Evolutionary conservation across 2,329 filamentous ascomycete genomes (phyloP), one percentile per base, ranked within the genome.

Genomic region (Neurospora crassa): DNA sequence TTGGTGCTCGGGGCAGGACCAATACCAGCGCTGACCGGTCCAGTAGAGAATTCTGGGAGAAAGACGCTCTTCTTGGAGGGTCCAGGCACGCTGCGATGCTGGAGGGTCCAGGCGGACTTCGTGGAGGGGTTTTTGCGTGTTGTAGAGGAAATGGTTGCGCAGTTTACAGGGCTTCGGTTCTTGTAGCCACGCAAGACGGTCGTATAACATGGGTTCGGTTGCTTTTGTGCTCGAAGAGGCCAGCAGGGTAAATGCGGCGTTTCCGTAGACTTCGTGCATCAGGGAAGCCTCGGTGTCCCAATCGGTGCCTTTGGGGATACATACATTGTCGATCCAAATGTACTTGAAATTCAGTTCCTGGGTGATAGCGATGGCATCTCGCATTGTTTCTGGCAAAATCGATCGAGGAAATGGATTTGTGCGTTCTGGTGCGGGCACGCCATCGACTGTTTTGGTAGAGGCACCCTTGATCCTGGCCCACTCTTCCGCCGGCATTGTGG

Each of bases 241-340:
- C 11, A 74, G 74, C 5, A 77, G 72, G 11, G 76, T 77, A 67
- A 77, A 76, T 37, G 71, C 74, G 24, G 76, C 75, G 40, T 77
- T 77, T 10, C 76, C 76, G 41, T 77, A 77, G 2, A 77, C 76
- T 67, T 77, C 75, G 42, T 77, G 75, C 76, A 77, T 77, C 20
- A 72, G 29, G 5, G 72, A 72, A 5, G 76, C 76, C 67, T 77
- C 76, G 10, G 70, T 73, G 45, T 77, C 75, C 76, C 76, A 77
- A 72, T 77, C 72, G 24, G 75, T 77, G 18, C 76, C 76, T 40
- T 77, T 76, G 43, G 76, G 76, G 2, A 77, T 77, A 70, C 76
- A 77, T 12, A 77, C 72, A 24, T 72, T 77, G 72, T 77, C 76
- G 47, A 77, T 75, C 76, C 76, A 77, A 43, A 77, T 72, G 70